Evolutionary conservation across 768 basidiomycete species (phyloP), one percentile per base, ranked within the genome.

Genomic region (Suillus alpinus): DNA sequence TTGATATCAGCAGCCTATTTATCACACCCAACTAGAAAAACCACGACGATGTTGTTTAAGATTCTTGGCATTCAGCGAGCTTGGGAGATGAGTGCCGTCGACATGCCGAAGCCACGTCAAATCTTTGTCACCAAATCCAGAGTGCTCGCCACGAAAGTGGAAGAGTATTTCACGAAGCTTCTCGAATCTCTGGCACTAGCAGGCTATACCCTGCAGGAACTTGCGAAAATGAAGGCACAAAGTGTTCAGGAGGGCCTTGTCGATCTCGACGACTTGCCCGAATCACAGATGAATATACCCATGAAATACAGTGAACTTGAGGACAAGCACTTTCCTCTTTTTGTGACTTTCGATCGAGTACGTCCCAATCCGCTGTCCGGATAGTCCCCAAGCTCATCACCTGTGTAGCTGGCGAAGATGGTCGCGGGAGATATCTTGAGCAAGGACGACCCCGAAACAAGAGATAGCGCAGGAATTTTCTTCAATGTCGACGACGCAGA

Each of bases 41-140:
- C 87, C 0, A 91, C 89, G 0, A 86, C 88, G 0, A 89, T 91
- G 81, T 74, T 91, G 1, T 88, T 86, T 76, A 90, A 88, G 69
- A 90, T 91, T 81, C 76, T 90, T 2, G 80, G 82, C 1, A 83
- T 89, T 7, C 86, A 91, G 63, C 74, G 81, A n/a, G 77, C 82
- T 2, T 86, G 80, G 73, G 70, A 81, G 41, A 61, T 76, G 29
- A 70, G 74, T 26, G 70, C 69, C 10, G 29, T 34, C 12, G 73
- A 69, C 18, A 69, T 76, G 41, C 67, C 73, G 0, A 84, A 81
- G 65, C 85, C 86, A 4, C 80, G 87, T 13, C 89, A 91, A 65
- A 69, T 91, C 13, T 91, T 91, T 62, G 82, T 91, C 2, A 91
- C 89, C 0, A 85, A 88, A 65, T 91, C 89, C 2, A 79, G 78